Evolutionary conservation across 441 rosid species (phyloP).

Genomic region (Eruca vesicaria): DNA sequence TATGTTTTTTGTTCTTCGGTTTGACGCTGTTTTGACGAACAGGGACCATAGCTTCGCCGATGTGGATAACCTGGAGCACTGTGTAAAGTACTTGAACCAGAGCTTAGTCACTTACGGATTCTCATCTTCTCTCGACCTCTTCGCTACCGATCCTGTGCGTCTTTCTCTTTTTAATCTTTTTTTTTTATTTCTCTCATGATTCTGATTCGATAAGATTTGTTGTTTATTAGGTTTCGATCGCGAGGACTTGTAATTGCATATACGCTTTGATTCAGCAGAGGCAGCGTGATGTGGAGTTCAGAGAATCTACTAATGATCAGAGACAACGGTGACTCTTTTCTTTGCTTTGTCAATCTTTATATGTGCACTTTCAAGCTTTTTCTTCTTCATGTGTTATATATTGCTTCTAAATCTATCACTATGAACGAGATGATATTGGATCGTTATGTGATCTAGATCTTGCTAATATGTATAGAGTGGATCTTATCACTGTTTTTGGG

Average conservation of each 20-base stretch:
- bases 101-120: slow-evolving; percentile 93
- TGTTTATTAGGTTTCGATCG: slow-evolving; percentile 67
- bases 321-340: slow-evolving; percentile 66
- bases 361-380: neutral
- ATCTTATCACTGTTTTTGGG: slow-evolving; percentile 1
- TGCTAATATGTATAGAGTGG: neutral
- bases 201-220: neutral
- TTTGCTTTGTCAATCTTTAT: neutral
- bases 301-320: slow-evolving; percentile 92
- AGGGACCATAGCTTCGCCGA: slow-evolving; percentile 70
- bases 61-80: slow-evolving; percentile 76
- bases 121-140: slow-evolving; percentile 91
- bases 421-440: slow-evolving; percentile 1
- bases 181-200: neutral
- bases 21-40: slow-evolving; percentile 21
- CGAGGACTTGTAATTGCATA: slow-evolving; percentile 91
- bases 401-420: too few relatives aligned
- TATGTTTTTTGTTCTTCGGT: neutral
- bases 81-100: slow-evolving; percentile 87
- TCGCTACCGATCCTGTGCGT: slow-evolving; percentile 86
- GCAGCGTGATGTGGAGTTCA: slow-evolving; percentile 81
- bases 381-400: too few relatives aligned
- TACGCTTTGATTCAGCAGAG: slow-evolving; percentile 88
- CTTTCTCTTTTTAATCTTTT: slow-evolving; percentile 1
- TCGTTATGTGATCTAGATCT: neutral